Base-by-base conservation (phyloP, 2,329 filamentous ascomycete species). In the Lachnellula subtilissima region DNA sequence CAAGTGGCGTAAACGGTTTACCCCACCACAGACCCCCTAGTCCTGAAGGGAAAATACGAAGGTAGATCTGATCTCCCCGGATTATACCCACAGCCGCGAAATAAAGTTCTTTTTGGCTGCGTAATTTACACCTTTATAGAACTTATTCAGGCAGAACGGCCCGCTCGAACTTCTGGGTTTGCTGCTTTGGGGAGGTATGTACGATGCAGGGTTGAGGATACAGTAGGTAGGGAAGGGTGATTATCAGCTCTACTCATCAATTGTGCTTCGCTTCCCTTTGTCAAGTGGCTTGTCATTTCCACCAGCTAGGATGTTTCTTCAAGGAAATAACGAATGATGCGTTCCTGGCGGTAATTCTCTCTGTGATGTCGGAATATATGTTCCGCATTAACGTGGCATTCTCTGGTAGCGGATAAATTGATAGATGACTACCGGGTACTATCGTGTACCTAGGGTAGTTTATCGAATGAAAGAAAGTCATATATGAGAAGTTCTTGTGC, bases 331-430 rank as follows among this genome's bases (percentile, higher is more conserved):
- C 2, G 12, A 4, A n/a, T 39, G 2, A 12, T 43, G 9, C 17
- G n/a, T 45, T 4, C 22, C 37, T 37, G 11, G 32, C 12, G 12
- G 19, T 37, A 6, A 22, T 23, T 36, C n/a, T 28, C 19, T 15
- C 48, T 25, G 17, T 19, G 19, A 19, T 19, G 19, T 48, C 51
- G 55, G 51, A 57, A 57, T 54, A 57, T 50, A 40, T 40, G 32
- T 52, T 57, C 51, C 55, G 51, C 47, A 47, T 42, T 22, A 37
- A 48, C 28, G 23, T 12, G 32, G 39, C 28, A 50, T 40, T 39
- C 54, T 53, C 47, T 50, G 40, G 9, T 43, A 50, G 22, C 22
- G 22, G 22, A 22, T 22, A 12, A 42, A 12, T 50, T 46, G 54
- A 37, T 56, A 56, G 53, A 56, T 39, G 37, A 25, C 25, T 37